Conservation (phyloP, 2,329 filamentous ascomycete species). For the Fusarium abutilonis region DNA sequence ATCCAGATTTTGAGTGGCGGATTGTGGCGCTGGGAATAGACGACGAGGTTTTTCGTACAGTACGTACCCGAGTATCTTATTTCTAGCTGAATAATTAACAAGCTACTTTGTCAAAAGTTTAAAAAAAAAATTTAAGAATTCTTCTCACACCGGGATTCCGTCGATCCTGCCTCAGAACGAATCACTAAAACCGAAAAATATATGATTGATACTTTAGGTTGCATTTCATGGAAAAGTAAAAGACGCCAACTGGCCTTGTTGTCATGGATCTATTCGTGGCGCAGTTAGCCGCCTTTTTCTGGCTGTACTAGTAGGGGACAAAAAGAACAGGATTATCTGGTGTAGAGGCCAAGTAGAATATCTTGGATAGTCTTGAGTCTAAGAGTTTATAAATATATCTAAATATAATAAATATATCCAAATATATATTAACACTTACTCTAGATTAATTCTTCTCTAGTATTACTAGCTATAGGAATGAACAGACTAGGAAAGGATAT, state of each 20-base stretch:
- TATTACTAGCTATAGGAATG: no score
- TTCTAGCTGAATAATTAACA: not conserved
- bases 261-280: constrained; percentile 20
- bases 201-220: constrained; percentile 13
- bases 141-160: not conserved
- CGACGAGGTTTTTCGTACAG: not conserved
- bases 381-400: no score
- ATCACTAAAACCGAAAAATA: not conserved
- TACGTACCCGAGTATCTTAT: no score
- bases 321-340: no score
- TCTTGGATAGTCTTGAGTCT: no score
- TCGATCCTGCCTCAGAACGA: constrained; percentile 12
- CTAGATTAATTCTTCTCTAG: no score
- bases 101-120: not conserved
- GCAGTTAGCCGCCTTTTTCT: constrained; percentile 14
- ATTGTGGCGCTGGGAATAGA: constrained; percentile 11
- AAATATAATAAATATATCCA: no score
- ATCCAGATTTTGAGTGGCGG: constrained; percentile 15
- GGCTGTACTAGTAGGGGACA: not conserved
- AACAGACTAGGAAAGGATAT: no score
- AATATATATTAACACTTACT: no score
- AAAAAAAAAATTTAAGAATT: not conserved
- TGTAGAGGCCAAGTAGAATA: no score
- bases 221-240: constrained; percentile 12
- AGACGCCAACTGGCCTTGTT: constrained; percentile 14